phyloP scores from a whole-genome alignment of 2,329 filamentous ascomycete species.

The Myriosclerotinia scirpicola region DNA sequence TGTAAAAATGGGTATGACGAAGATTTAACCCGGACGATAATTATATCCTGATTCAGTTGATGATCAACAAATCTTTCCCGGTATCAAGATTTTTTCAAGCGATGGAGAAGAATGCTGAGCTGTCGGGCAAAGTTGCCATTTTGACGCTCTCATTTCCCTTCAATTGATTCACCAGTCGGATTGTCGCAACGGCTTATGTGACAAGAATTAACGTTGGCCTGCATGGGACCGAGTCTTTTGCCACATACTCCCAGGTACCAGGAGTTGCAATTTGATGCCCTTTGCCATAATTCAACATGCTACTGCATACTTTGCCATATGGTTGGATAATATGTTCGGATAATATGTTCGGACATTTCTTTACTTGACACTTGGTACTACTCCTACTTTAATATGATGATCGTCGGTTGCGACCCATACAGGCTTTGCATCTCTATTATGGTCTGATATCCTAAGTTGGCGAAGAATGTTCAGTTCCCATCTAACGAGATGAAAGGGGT shows the following conservation, averaged over 20 bases:
- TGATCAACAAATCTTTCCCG: background rate
- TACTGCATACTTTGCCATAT: background rate
- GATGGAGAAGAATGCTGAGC: background rate
- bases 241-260: background rate
- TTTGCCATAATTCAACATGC: background rate
- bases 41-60: background rate
- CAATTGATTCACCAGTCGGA: constrained; percentile 7
- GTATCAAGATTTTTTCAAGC: constrained; percentile 6
- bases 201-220: background rate
- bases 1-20: background rate
- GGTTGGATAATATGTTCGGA: background rate
- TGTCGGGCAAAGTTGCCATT: constrained; percentile 2
- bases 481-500: too few relatives aligned
- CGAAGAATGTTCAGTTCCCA: too few relatives aligned
- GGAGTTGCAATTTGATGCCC: background rate
- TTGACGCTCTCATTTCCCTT: background rate
- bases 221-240: constrained; percentile 1
- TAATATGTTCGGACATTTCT: background rate
- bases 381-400: background rate
- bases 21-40: background rate
- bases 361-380: background rate
- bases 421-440: background rate
- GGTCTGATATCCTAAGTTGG: background rate
- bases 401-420: background rate
- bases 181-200: too few relatives aligned